Conservation (phyloP, 2,329 filamentous ascomycete species). For the Aspergillus candidus region DNA sequence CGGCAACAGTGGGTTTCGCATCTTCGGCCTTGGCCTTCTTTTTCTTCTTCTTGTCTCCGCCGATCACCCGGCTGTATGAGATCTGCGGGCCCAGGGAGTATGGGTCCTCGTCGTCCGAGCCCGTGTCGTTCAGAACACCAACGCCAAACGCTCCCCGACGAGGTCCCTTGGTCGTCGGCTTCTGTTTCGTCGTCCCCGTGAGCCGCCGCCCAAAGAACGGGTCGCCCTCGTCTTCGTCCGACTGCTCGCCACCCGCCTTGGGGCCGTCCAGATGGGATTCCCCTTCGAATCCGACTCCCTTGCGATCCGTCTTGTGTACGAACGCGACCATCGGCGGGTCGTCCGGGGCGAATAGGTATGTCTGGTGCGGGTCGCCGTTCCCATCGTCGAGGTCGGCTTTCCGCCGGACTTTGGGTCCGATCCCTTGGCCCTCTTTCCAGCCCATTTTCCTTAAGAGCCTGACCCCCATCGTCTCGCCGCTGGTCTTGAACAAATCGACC, state of each 20-base stretch:
- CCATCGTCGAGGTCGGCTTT: constrained; percentile 61
- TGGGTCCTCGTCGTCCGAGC: constrained; percentile 90
- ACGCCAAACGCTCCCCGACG: constrained; percentile 70
- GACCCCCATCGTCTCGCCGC: constrained; percentile 79
- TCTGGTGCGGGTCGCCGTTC: constrained; percentile 39
- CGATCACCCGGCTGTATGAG: constrained; percentile 75
- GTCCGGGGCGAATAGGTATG: constrained; percentile 78
- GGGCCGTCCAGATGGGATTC: constrained; percentile 30
- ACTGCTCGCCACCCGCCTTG: constrained; percentile 10
- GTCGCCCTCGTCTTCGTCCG: constrained; percentile 25
- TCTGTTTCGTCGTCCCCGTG: constrained; percentile 28
- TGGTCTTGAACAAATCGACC: constrained; percentile 64
- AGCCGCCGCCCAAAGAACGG: constrained; percentile 35
- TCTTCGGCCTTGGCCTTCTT: constrained; percentile 46
- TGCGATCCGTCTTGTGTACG: constrained; percentile 40
- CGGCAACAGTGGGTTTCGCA: constrained; percentile 38
- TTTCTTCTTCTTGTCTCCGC: constrained; percentile 74
- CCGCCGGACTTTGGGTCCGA: constrained; percentile 78
- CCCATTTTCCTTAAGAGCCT: constrained; percentile 88
- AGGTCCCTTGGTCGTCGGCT: constrained; percentile 50
- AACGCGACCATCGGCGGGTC: constrained; percentile 60
- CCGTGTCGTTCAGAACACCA: constrained; percentile 83
- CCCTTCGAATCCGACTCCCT: constrained; percentile 43
- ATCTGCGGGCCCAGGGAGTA: constrained; percentile 90
- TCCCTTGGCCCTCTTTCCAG: constrained; percentile 89